A percentile compares a stretch with the other conserved stretches of the same genome.
phyloP scores from a whole-genome alignment of 2,329 filamentous ascomycete species.

The Diplocarpon rosae region DNA sequence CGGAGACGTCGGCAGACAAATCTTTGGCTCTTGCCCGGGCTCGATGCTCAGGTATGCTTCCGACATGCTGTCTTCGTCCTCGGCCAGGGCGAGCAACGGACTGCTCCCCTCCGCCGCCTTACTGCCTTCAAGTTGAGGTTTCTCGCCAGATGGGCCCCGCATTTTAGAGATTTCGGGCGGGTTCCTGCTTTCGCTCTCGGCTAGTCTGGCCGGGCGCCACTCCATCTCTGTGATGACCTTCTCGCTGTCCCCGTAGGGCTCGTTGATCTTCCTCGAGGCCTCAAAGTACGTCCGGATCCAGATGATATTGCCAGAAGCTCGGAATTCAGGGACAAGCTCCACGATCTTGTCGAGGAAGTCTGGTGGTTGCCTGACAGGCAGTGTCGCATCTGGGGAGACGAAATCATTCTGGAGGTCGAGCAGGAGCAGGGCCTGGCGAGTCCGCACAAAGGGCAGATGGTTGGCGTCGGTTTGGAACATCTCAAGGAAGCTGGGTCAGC shows the following conservation, averaged over 20 bases:
- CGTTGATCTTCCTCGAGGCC: constrained; percentile 44
- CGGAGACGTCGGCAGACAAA: constrained; percentile 34
- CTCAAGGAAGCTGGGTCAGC: constrained; percentile 10
- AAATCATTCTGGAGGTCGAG: constrained; percentile 92
- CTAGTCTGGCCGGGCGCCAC: constrained; percentile 6
- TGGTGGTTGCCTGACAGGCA: constrained; percentile 52
- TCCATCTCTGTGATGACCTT: constrained; percentile 25
- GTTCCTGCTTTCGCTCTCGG: background rate
- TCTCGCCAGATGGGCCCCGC: background rate
- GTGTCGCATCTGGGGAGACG: constrained; percentile 52
- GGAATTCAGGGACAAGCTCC: constrained; percentile 60
- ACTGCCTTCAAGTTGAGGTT: constrained; percentile 7
- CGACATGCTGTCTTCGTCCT: constrained; percentile 9
- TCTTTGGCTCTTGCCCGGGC: constrained; percentile 25
- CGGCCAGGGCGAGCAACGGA: constrained; percentile 9
- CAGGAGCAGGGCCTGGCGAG: constrained; percentile 62
- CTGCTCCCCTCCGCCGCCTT: constrained; percentile 1
- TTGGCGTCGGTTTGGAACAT: constrained; percentile 48
- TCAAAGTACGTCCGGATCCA: constrained; percentile 76
- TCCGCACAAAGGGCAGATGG: constrained; percentile 43
- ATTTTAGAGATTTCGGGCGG: background rate
- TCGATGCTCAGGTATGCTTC: constrained; percentile 24
- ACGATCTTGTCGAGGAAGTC: constrained; percentile 58
- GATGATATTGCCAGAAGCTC: constrained; percentile 61
- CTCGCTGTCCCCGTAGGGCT: constrained; percentile 28